These are phyloP conservation scores for Ramalina peruviana DNA, from an alignment of 495 filamentous ascomycete genomes.

Conservation along the genomic window DNA sequence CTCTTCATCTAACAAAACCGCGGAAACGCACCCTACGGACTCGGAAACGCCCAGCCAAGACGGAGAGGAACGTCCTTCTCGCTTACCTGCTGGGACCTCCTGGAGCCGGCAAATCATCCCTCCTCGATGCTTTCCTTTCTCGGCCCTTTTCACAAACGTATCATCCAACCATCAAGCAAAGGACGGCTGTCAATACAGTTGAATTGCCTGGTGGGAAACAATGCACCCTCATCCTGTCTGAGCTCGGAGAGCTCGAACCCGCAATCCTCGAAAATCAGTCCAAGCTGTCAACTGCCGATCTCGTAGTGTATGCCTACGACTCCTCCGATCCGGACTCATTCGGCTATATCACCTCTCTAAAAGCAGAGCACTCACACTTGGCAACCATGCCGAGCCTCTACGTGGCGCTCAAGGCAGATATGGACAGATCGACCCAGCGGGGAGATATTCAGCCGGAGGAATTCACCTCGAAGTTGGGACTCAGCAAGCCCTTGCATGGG, in stretches of 20 bases:
- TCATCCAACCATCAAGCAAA: conserved; percentile 85
- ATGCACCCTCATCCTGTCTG: conserved; percentile 89
- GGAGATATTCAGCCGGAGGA: conserved; percentile 84
- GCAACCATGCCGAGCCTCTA: conserved; percentile 82
- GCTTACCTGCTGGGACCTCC: conserved; percentile 84
- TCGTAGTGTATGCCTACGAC: conserved; percentile 92
- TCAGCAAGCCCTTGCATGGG: conserved; percentile 74
- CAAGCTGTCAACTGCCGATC: conserved; percentile 85
- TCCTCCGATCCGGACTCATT: conserved; percentile 93
- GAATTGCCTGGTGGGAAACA: conserved; percentile 93
- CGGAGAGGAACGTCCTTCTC: conserved; percentile 90
- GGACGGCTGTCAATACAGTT: conserved; percentile 88
- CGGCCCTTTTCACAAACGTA: conserved; percentile 77
- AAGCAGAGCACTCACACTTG: conserved; percentile 63
- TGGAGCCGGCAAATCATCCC: conserved; percentile 72
- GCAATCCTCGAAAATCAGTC: conserved; percentile 84
- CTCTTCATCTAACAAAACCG: conserved; percentile 81
- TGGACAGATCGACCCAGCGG: conserved; percentile 85
- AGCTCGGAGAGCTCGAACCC: conserved; percentile 88
- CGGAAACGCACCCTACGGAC: conserved; percentile 44
- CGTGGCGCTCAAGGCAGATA: conserved; percentile 83
- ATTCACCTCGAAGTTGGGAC: conserved; percentile 70
- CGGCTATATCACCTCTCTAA: conserved; percentile 71
- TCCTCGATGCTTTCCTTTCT: conserved; percentile 83
- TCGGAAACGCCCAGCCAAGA: conserved; percentile 61